These are phyloP conservation scores for Trichoderma sp. DNA, from an alignment of 2,329 filamentous ascomycete species.

Conservation along the genomic window DNA sequence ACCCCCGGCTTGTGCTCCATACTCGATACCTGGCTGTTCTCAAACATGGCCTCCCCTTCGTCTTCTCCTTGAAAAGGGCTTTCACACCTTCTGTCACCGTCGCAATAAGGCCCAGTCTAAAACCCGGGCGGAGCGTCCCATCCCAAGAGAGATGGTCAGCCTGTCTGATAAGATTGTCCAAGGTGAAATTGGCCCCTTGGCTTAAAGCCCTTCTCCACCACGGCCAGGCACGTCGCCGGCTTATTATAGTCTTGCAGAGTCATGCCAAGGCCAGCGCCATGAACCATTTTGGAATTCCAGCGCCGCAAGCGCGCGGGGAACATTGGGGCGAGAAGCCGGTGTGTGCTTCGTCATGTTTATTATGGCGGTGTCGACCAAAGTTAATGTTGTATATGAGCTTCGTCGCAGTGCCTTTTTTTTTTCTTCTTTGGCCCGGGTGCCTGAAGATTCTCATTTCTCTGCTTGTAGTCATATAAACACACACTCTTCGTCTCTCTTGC, in stretches of 20 bases:
- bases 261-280: not conserved
- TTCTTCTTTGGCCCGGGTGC: not conserved
- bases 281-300: slow-evolving; percentile 7
- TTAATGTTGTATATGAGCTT: not conserved
- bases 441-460: not conserved
- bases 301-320: slow-evolving; percentile 12
- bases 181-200: not conserved
- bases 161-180: not conserved
- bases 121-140: not conserved
- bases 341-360: not conserved
- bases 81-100: not conserved
- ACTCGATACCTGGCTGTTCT: not conserved
- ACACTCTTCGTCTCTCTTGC: not conserved
- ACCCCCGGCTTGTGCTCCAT: not conserved
- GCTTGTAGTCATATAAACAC: not conserved
- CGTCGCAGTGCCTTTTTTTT: not conserved
- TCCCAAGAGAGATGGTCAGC: not conserved
- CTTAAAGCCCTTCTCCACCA: not conserved
- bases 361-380: not conserved
- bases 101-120: not conserved
- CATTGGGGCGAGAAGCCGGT: not conserved
- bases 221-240: not conserved
- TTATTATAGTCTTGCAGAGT: not conserved
- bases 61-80: not conserved
- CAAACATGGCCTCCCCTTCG: slow-evolving; percentile 1